Conservation (phyloP, 352 stramenopile species). For the Globisporangium lucens region DNA sequence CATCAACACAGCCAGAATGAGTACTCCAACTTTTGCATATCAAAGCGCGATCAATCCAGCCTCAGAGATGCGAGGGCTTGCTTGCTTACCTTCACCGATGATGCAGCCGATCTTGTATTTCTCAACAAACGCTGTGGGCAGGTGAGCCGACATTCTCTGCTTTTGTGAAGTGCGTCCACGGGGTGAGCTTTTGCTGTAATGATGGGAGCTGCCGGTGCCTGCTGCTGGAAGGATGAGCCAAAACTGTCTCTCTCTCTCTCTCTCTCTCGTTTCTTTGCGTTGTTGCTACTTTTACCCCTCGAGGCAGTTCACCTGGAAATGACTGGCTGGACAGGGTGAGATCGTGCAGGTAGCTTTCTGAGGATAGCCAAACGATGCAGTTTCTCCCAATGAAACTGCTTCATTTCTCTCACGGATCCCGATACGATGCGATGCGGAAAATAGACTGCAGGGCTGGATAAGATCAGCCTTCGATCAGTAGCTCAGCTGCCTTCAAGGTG, state of each 20-base stretch:
- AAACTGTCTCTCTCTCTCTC: not conserved
- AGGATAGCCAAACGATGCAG: not conserved
- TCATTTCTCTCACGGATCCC: not conserved
- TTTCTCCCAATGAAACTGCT: slow-evolving; percentile 5
- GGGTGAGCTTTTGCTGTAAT: not conserved
- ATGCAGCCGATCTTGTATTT: slow-evolving; percentile 79
- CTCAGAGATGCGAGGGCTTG: not conserved
- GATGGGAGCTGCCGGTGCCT: not conserved
- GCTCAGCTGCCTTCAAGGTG: not conserved
- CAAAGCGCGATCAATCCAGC: not conserved
- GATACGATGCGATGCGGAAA: not conserved
- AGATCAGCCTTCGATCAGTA: not conserved
- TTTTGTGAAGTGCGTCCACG: not conserved
- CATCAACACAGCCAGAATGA: not conserved
- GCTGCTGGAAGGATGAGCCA: not conserved
- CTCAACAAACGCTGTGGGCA: slow-evolving; percentile 57
- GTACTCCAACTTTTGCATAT: not conserved
- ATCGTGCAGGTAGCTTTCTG: not conserved
- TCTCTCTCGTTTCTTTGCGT: not conserved
- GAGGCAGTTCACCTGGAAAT: not conserved
- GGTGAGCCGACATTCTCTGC: slow-evolving; percentile 44
- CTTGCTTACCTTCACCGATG: slow-evolving; percentile 55
- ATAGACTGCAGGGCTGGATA: not conserved
- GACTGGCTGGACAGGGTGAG: not conserved
- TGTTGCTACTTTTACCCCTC: not conserved